Percentiles rank a stretch among this genome's conserved stretches.
Conservation (phyloP, 805 yeast genomes). For the Maudiozyma bulderi region DNA sequence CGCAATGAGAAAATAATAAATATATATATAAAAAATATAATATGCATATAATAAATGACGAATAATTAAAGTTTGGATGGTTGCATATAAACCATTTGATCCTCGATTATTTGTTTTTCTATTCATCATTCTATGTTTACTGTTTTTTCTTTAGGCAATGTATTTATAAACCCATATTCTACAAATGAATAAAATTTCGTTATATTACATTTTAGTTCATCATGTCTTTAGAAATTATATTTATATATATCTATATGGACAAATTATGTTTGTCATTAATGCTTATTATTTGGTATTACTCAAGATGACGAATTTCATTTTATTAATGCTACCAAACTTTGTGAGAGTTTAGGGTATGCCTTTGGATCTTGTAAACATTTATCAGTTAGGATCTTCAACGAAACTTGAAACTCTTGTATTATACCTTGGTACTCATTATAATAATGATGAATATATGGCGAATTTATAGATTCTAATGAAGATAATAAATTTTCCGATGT, state of each 20-base stretch:
- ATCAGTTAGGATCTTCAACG: slow-evolving; percentile 21
- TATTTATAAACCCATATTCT: not conserved
- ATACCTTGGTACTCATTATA: slow-evolving; percentile 25
- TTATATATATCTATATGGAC: not conserved
- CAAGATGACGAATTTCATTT: too few relatives aligned
- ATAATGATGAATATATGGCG: slow-evolving; percentile 22
- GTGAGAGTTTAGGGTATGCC: slow-evolving; percentile 7
- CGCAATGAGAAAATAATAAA: not conserved
- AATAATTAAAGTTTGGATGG: too few relatives aligned
- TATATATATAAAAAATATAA: not conserved
- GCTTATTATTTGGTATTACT: not conserved
- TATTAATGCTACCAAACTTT: slow-evolving; percentile 7
- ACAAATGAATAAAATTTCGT: not conserved
- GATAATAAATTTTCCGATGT: slow-evolving; percentile 8
- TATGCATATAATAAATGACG: not conserved
- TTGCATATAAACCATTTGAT: too few relatives aligned
- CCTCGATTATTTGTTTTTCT: not conserved
- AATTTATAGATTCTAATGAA: slow-evolving; percentile 11
- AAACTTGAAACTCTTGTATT: slow-evolving; percentile 22
- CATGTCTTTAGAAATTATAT: not conserved
- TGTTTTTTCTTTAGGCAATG: not conserved
- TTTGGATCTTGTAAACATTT: slow-evolving; percentile 15
- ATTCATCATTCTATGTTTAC: not conserved
- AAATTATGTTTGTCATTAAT: not conserved
- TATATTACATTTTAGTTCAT: not conserved